Conservation (phyloP, 257 asterid genomes). For the Salvia rosmarinus region DNA sequence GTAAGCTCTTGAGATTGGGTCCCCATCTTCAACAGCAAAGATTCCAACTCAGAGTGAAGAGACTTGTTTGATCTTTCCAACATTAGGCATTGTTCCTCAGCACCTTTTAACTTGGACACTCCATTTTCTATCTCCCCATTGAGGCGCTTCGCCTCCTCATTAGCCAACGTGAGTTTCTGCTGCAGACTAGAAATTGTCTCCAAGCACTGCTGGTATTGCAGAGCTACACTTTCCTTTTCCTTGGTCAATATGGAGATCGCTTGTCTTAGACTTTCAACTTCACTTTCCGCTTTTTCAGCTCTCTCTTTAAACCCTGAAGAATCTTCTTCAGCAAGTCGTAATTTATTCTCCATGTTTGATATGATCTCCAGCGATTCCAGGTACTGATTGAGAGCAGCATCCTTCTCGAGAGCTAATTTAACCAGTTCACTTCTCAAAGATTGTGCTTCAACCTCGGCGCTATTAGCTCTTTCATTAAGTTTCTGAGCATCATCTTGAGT, state of each 20-base stretch:
- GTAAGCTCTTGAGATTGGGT: conserved; percentile 81
- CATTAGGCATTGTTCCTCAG: conserved; percentile 69
- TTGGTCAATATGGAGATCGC: conserved; percentile 55
- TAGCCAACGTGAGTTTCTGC: conserved; percentile 56
- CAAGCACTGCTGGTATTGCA: conserved; percentile 64
- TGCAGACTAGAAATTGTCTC: conserved; percentile 66
- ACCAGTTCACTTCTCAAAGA: conserved; percentile 55
- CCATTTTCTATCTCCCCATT: conserved; percentile 63
- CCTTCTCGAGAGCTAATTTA: conserved; percentile 61
- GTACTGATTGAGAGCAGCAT: conserved; percentile 77
- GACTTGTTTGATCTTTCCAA: conserved; percentile 78
- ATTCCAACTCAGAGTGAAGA: conserved; percentile 80
- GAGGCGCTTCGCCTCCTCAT: conserved; percentile 69
- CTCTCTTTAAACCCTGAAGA: conserved; percentile 58
- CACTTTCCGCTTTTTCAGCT: conserved; percentile 78
- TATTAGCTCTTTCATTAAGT: conserved; percentile 52
- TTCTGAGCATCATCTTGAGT: conserved; percentile 51
- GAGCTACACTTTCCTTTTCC: conserved; percentile 75
- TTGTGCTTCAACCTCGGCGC: conserved; percentile 63
- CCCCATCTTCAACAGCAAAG: conserved; percentile 72
- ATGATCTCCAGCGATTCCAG: conserved; percentile 68
- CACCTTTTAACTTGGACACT: conserved; percentile 65
- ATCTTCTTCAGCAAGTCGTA: conserved; percentile 68
- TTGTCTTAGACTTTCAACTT: conserved; percentile 68
- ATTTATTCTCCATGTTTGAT: conserved; percentile 75